A percentile compares a stretch with the other conserved stretches of the same genome.
These are phyloP conservation scores for Ganoderma meredithae DNA, from an alignment of 1,284 basidiomycete species.

Conservation along the genomic window DNA sequence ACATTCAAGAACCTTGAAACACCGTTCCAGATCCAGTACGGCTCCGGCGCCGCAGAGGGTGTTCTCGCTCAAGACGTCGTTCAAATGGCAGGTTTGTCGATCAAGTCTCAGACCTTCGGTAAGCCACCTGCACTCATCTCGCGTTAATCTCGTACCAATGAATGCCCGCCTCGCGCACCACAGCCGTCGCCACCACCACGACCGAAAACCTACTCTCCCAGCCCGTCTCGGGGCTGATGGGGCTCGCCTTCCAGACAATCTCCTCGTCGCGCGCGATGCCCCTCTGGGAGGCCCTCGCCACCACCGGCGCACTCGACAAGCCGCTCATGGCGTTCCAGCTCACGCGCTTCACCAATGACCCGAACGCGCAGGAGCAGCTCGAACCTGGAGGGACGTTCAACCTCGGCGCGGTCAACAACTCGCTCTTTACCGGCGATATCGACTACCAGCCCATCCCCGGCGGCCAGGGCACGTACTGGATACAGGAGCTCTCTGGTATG, in stretches of 20 bases:
- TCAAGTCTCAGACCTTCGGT: conserved; percentile 52
- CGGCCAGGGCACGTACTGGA: conserved; percentile 48
- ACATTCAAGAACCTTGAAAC: conserved; percentile 37
- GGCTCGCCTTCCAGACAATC: conserved; percentile 47
- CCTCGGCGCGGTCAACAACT: conserved; percentile 74
- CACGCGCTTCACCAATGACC: conserved; percentile 71
- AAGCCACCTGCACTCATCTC: conserved; percentile 30
- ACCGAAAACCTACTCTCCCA: conserved; percentile 35
- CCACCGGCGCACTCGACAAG: conserved; percentile 60
- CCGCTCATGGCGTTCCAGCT: conserved; percentile 86
- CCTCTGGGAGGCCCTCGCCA: conserved; percentile 69
- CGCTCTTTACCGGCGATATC: conserved; percentile 80
- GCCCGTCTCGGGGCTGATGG: conserved; percentile 48
- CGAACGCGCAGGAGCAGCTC: conserved; percentile 47
- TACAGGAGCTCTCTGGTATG: conserved; percentile 35
- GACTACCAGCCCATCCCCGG: conserved; percentile 74
- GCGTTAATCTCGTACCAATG: conserved; percentile 1
- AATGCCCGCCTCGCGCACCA: neutral
- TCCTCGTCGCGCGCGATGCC: conserved; percentile 49
- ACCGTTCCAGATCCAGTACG: conserved; percentile 40
- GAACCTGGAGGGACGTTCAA: conserved; percentile 85
- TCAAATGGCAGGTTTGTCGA: conserved; percentile 52
- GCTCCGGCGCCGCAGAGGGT: conserved; percentile 46
- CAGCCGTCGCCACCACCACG: conserved; percentile 40
- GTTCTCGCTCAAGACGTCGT: conserved; percentile 49